Evolutionary conservation across 169 alveolate species (phyloP).

Genomic region (Miamiensis avidus): DNA sequence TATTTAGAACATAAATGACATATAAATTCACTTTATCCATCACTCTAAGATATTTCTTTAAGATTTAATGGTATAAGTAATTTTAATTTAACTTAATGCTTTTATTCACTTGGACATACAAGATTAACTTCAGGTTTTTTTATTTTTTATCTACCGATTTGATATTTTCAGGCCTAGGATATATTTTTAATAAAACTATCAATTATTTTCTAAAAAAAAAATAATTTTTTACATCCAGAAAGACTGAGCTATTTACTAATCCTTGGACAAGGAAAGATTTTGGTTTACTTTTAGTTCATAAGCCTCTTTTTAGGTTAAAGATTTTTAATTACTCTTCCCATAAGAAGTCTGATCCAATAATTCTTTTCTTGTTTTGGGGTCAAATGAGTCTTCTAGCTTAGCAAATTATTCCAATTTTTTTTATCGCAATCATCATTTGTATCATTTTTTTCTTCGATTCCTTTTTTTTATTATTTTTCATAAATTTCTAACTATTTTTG

Average conservation of each 20-base stretch:
- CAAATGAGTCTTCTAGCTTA: slow-evolving; percentile 33
- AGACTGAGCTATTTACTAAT: slow-evolving; percentile 62
- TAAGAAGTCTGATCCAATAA: neutral
- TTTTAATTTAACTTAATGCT: slow-evolving; percentile 64
- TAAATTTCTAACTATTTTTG: slow-evolving; percentile 51
- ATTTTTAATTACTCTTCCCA: slow-evolving; percentile 1
- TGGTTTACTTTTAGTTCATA: slow-evolving; percentile 12
- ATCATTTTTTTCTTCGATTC: slow-evolving; percentile 23
- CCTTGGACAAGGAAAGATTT: slow-evolving; percentile 9
- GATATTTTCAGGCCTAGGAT: slow-evolving; percentile 57
- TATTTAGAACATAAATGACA: slow-evolving; percentile 69
- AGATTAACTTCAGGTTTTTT: slow-evolving; percentile 55
- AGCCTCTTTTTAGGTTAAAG: slow-evolving; percentile 33
- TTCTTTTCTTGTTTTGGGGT: slow-evolving; percentile 12
- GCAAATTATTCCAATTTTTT: slow-evolving; percentile 49
- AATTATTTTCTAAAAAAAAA: too few relatives aligned
- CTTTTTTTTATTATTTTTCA: slow-evolving; percentile 39
- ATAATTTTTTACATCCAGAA: slow-evolving; percentile 59
- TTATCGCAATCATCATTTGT: slow-evolving; percentile 28
- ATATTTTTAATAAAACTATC: neutral
- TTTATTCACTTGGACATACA: slow-evolving; percentile 61
- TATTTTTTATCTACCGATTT: slow-evolving; percentile 49
- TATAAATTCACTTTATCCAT: slow-evolving; percentile 49
- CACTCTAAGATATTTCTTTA: slow-evolving; percentile 42
- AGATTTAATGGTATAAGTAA: slow-evolving; percentile 20